Evolutionary conservation across 192 early-diverging fungal species (phyloP).

Genomic region (Coemansia sp.): DNA sequence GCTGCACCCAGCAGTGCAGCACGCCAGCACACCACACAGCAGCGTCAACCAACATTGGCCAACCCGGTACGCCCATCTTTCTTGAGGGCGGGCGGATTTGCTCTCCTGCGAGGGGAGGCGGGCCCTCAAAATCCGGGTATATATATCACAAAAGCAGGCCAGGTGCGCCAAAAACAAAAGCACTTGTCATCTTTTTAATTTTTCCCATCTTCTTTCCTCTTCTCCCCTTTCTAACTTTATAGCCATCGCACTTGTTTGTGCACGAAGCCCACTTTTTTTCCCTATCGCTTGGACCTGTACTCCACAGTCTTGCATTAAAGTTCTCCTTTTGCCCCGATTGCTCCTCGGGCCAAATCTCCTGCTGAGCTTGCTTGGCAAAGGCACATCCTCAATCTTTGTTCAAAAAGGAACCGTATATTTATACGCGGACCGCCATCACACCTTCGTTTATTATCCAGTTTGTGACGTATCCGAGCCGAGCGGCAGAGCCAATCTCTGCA

Average conservation of each 20-base stretch:
- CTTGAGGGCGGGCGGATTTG: conserved; percentile 1
- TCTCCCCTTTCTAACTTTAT: neutral
- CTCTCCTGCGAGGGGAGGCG: conserved; percentile 1
- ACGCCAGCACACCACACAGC: conserved; percentile 2
- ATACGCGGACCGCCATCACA: neutral
- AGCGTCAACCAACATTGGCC: neutral
- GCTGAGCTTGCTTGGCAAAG: neutral
- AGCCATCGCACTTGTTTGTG: neutral
- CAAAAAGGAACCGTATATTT: neutral
- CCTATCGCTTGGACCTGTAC: neutral
- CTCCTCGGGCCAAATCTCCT: neutral
- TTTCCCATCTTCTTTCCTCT: conserved; percentile 12
- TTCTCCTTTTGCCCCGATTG: neutral
- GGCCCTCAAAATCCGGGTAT: conserved; percentile 11
- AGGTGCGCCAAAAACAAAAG: neutral
- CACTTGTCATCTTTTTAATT: conserved; percentile 10
- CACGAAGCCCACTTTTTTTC: neutral
- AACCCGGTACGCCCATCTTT: conserved; percentile 4
- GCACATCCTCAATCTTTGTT: neutral
- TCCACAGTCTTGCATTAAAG: neutral
- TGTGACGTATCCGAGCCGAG: neutral
- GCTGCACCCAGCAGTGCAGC: conserved; percentile 6
- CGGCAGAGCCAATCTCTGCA: neutral
- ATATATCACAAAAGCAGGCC: conserved; percentile 13
- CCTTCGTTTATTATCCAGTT: neutral